Evolutionary conservation across 2,329 filamentous ascomycete genomes (phyloP).

Genomic region (Sporothrix globosa): DNA sequence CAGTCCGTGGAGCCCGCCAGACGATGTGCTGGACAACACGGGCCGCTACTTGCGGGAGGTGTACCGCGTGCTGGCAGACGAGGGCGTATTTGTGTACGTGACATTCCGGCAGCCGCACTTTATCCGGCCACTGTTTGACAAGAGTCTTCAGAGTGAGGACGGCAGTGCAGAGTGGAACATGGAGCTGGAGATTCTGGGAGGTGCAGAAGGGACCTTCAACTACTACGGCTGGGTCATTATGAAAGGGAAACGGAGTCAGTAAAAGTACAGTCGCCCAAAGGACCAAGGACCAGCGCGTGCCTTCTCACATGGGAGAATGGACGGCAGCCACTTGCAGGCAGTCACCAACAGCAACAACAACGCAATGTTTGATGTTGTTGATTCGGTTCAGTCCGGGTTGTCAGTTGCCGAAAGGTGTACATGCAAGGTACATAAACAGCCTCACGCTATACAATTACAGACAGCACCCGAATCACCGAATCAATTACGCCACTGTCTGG

Average conservation of each 20-base stretch:
- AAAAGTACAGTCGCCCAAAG: background rate
- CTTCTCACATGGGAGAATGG: no score
- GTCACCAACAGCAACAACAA: no score
- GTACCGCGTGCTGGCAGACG: constrained; percentile 51
- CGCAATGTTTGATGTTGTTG: no score
- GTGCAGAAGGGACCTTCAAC: constrained; percentile 49
- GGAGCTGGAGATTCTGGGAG: constrained; percentile 49
- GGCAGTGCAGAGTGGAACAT: constrained; percentile 52
- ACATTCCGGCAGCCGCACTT: constrained; percentile 61
- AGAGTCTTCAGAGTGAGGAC: constrained; percentile 35
- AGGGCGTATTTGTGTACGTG: constrained; percentile 56
- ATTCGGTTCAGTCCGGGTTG: no score
- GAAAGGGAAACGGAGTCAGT: constrained; percentile 25
- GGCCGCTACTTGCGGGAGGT: constrained; percentile 55
- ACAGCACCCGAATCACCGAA: no score
- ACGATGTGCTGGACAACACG: constrained; percentile 53
- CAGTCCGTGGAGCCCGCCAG: constrained; percentile 56
- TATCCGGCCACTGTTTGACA: constrained; percentile 51
- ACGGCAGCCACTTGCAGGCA: no score
- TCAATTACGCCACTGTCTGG: no score
- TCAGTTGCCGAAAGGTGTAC: no score
- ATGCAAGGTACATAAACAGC: no score
- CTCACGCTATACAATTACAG: no score
- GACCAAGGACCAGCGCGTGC: no score
- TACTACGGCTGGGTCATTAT: constrained; percentile 50